phyloP scores from a whole-genome alignment of 2,329 filamentous ascomycete species.

The Colletotrichum sp. region DNA sequence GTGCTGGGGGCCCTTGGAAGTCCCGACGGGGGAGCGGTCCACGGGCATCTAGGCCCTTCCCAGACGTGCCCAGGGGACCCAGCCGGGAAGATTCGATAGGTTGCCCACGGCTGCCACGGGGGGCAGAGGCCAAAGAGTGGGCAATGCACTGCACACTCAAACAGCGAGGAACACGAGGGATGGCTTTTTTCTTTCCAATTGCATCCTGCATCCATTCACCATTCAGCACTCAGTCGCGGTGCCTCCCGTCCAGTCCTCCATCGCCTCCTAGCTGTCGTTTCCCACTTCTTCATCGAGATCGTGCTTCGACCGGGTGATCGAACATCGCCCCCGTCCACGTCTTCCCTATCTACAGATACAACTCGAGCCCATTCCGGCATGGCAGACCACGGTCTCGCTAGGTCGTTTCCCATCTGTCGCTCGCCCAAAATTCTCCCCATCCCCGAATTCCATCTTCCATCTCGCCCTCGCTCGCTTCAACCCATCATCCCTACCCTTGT shows the following conservation, averaged over 20 bases:
- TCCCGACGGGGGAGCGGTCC: conserved; percentile 13
- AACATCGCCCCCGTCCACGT: not conserved
- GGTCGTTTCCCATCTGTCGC: not conserved
- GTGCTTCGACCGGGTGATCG: not conserved
- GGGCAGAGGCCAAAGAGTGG: not conserved
- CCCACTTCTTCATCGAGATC: not conserved
- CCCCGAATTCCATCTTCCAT: not conserved
- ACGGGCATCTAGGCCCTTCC: conserved; percentile 7
- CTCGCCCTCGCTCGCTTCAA: not conserved
- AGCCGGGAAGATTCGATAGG: not conserved
- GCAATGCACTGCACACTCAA: not conserved
- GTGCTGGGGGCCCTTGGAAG: not conserved
- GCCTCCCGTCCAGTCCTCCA: not conserved
- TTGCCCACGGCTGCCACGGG: not conserved
- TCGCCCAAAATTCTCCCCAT: not conserved
- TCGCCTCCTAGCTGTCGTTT: not conserved
- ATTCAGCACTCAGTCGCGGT: not conserved
- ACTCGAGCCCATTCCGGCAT: not conserved
- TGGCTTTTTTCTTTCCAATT: not conserved
- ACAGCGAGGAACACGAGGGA: not conserved
- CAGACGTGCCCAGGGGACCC: not conserved
- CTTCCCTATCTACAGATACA: not conserved
- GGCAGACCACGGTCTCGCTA: not conserved
- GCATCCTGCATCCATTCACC: not conserved
- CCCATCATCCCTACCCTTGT: not conserved